Base-by-base conservation (phyloP, 176 grass and related monocot species). In the Oryza glumipatula region DNA sequence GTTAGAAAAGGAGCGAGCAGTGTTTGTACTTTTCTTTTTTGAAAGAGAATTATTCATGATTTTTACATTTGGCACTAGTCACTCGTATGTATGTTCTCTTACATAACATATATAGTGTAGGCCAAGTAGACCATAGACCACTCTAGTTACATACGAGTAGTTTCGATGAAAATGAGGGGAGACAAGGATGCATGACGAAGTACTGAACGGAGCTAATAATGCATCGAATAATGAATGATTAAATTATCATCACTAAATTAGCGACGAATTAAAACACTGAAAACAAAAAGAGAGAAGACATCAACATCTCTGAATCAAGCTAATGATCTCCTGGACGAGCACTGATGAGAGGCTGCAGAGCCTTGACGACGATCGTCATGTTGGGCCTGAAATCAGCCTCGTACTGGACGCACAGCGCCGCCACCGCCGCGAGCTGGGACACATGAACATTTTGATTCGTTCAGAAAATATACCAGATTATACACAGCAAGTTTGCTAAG, bases 321-420 rank as follows among this genome's bases (percentile, higher is more conserved):
- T 86, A 86, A 23, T 83, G 84, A 70, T 83, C 83, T 61, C 60
- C 79, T 82, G 71, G 82, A 6, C 88, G 84, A 19, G 84, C 84
- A 24, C n/a, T 74, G n/a, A 90, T 63, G 70, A 94, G 95, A 33
- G 95, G 92, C 85, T 91, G 91, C 8, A 97, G 87, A 23, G 92
- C 92, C 86, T 97, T 97, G 74, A 97, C 92, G 56, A 94, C 95
- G 21, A 97, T 97, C 32, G 88, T 94, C 95, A 97, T 97, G 82
- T 94, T 97, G 16, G 92, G 95, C 70, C 92, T 92, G 90, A 97
- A 97, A 70, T 97, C 95, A 4, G 92, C 86, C 74, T 97, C 95
- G 56, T 97, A 92, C 80, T 97, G 95, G 28, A 94, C 86, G 80
- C 92, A 97, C 32, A 97, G 75, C 49, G 95, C 95, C 68, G 95